Base-by-base conservation (phyloP, 768 basidiomycete species). In the Panus rudis region DNA sequence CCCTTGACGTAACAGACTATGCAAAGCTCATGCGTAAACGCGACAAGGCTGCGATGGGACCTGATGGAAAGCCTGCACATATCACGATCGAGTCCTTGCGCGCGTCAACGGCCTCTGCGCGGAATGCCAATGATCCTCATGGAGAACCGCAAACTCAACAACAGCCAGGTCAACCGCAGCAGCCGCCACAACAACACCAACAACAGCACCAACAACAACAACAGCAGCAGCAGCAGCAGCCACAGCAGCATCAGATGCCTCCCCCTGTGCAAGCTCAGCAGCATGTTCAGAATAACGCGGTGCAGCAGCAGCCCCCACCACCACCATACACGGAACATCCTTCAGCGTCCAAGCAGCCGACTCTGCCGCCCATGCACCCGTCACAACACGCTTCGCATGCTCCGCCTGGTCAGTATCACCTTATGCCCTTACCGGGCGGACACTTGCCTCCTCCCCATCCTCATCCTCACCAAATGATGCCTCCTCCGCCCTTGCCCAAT, bases 11-110 rank as follows among this genome's bases (percentile, higher is more conserved):
- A 32, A 11, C 31, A 89, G 86, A 89, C 63, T 89, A 89, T 51
- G 86, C 86, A 8, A 89, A 89, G 55, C 71, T 89, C 23, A 78
- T 86, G 67, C 79, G 86, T 39, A 87, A 88, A 56, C 73, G 80
- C 33, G 83, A 86, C 37, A 87, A 87, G 58, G 21, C n/a, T 17
- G 68, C 68, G 13, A 59, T 69, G 17, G 70, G 66, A 8, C 62
- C 70, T n/a, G 76, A 75, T 33, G 77, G 81, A 16, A 72, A 78
- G 32, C 58, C 63, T 4, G 62, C 61, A 22, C 72, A 68, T 24
- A 85, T 89, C 44, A 83, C 86, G 56, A 70, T 89, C 60, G 84
- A 87, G 49, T 86, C 76, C 32, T 65, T 89, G 37, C 79, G 85
- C 10, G 83, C 81, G 21, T 87, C 59, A 34, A 60, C 59, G 2